Percentiles rank a stretch among this genome's conserved stretches.
phyloP scores from a whole-genome alignment of 2,329 filamentous ascomycete species.

The Grosmannia serpens region DNA sequence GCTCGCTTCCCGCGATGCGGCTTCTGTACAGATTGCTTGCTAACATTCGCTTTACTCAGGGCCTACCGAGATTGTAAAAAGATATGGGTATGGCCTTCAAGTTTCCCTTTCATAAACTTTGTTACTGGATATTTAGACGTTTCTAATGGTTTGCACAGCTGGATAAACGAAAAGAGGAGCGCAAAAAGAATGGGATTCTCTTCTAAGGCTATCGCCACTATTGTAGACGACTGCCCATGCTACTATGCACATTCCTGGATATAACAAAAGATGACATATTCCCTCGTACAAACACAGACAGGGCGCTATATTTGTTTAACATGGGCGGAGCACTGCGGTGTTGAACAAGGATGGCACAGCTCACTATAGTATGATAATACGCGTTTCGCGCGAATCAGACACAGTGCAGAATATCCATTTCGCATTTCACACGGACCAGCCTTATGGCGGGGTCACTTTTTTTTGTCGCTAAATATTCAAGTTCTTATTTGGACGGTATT shows the following conservation, averaged over 20 bases:
- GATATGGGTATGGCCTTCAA: conserved; percentile 60
- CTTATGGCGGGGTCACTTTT: background rate
- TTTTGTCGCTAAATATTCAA: background rate
- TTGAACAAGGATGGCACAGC: too few species aligned
- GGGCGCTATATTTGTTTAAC: background rate
- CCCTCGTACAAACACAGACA: background rate
- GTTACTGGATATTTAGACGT: too few species aligned
- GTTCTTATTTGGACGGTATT: background rate
- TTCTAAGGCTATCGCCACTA: background rate
- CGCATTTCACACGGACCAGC: background rate
- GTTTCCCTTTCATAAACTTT: background rate
- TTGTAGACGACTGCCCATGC: background rate
- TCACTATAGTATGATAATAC: too few species aligned
- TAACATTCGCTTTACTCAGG: conserved; percentile 23
- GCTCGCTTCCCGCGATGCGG: too few species aligned
- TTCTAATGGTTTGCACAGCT: background rate
- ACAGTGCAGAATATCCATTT: background rate
- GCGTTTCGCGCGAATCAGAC: background rate
- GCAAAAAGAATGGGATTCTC: conserved; percentile 4
- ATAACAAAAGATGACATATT: too few species aligned
- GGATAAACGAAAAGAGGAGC: conserved; percentile 13
- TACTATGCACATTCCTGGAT: background rate
- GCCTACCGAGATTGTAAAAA: conserved; percentile 94
- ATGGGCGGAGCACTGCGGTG: background rate
- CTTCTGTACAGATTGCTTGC: background rate